Evolutionary conservation across 2,329 filamentous ascomycete species (phyloP).

Genomic region (Phaeophleospora eucalypticola): DNA sequence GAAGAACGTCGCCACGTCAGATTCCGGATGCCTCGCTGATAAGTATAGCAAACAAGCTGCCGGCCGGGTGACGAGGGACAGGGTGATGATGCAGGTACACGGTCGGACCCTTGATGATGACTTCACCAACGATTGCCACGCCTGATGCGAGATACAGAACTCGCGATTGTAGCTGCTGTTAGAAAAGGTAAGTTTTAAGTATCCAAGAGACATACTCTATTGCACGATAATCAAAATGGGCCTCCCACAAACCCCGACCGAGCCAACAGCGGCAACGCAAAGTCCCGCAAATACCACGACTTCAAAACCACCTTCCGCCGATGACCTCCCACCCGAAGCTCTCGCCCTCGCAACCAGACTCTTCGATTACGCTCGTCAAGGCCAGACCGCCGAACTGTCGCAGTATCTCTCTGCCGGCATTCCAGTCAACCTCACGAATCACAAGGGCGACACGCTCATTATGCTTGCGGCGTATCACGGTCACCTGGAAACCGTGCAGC

Average conservation of each 20-base stretch:
- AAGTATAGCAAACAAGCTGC: neutral
- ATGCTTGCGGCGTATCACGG: slow-evolving; percentile 72
- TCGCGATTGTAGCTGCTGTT: too few species aligned
- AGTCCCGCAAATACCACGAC: neutral
- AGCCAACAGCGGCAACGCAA: neutral
- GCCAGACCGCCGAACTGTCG: slow-evolving; percentile 55
- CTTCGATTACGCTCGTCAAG: slow-evolving; percentile 62
- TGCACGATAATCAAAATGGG: slow-evolving; percentile 9
- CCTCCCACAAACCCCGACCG: slow-evolving; percentile 11
- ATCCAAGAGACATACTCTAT: neutral
- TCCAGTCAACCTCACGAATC: slow-evolving; percentile 66
- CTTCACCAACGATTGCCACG: neutral
- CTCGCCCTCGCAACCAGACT: slow-evolving; percentile 62
- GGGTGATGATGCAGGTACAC: neutral
- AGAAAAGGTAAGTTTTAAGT: too few species aligned
- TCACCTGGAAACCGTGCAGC: slow-evolving; percentile 56
- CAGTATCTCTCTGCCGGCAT: slow-evolving; percentile 63
- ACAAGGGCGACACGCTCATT: slow-evolving; percentile 68
- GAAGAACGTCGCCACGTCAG: too few species aligned
- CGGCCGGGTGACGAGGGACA: neutral
- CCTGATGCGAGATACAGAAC: too few species aligned
- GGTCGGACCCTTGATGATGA: neutral
- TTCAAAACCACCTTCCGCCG: slow-evolving; percentile 5
- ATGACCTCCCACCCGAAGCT: slow-evolving; percentile 56
- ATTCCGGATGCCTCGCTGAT: too few species aligned